A percentile compares a stretch with the other conserved stretches of the same genome.
phyloP scores from a whole-genome alignment of 352 stramenopile species.

The Globisporangium ultimum region DNA sequence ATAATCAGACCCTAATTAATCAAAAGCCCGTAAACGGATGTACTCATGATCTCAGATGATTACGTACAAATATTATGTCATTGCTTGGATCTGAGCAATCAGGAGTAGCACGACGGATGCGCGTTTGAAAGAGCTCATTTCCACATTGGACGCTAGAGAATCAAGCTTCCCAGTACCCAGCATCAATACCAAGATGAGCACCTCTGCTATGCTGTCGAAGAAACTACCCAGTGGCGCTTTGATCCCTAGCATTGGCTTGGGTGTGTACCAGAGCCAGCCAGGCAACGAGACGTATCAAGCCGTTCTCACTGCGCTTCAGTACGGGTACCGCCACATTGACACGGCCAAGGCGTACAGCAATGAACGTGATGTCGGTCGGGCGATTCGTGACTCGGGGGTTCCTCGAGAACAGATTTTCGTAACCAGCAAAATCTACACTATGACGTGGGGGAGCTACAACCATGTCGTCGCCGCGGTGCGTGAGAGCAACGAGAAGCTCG shows the following conservation, averaged over 20 bases:
- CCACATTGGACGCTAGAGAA: too few species aligned
- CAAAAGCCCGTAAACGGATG: background rate
- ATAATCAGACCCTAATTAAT: too few species aligned
- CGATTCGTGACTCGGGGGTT: constrained; percentile 66
- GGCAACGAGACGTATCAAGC: constrained; percentile 51
- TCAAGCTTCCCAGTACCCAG: too few species aligned
- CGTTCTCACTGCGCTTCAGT: constrained; percentile 44
- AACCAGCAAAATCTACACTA: constrained; percentile 70
- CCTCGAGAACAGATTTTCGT: constrained; percentile 76
- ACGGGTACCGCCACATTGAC: constrained; percentile 89
- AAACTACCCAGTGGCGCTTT: constrained; percentile 34
- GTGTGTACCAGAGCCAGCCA: constrained; percentile 48
- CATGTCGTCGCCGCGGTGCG: constrained; percentile 50
- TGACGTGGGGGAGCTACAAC: constrained; percentile 64
- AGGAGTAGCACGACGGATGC: too few species aligned
- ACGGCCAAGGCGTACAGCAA: constrained; percentile 87
- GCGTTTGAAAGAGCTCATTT: too few species aligned
- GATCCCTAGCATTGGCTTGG: constrained; percentile 48
- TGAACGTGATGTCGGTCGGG: constrained; percentile 75
- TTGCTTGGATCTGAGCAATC: too few species aligned
- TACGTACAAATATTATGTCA: too few species aligned
- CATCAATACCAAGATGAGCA: too few species aligned
- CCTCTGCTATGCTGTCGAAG: constrained; percentile 18
- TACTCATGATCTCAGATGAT: background rate
- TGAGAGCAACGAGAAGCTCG: constrained; percentile 51